A percentile compares a stretch with the other conserved stretches of the same genome.
Evolutionary conservation across 768 basidiomycete species (phyloP).

Genomic region (Suillus weaverae): DNA sequence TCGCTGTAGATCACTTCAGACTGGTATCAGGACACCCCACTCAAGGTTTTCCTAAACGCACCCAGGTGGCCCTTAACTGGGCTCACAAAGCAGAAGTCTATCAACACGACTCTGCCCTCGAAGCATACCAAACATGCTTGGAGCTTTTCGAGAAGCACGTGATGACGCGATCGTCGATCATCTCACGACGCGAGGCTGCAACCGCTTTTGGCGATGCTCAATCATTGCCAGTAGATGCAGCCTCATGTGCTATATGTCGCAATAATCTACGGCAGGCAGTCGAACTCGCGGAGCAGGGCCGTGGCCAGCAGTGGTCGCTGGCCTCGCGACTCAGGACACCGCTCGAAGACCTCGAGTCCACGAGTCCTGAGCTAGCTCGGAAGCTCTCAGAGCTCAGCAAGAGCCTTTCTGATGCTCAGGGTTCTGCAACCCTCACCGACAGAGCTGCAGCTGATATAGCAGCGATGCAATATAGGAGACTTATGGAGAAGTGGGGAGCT

Average conservation of each 20-base stretch:
- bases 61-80: rapidly evolving
- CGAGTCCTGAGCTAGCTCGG: background rate
- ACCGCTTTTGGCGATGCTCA: background rate
- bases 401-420: background rate
- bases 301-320: background rate
- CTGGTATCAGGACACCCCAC: background rate
- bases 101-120: background rate
- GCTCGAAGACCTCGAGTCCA: background rate
- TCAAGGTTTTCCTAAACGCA: background rate
- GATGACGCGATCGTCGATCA: background rate
- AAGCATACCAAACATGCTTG: background rate
- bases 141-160: background rate
- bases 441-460: background rate
- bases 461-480: rapidly evolving
- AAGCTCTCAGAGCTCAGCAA: background rate
- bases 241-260: background rate
- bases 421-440: background rate
- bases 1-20: background rate
- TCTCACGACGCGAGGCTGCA: background rate
- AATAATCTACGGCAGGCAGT: background rate
- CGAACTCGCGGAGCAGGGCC: background rate
- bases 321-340: background rate
- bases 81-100: background rate
- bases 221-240: background rate
- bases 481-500: background rate